Conservation (phyloP, 257 asterid species). For the Datura wrightii region DNA sequence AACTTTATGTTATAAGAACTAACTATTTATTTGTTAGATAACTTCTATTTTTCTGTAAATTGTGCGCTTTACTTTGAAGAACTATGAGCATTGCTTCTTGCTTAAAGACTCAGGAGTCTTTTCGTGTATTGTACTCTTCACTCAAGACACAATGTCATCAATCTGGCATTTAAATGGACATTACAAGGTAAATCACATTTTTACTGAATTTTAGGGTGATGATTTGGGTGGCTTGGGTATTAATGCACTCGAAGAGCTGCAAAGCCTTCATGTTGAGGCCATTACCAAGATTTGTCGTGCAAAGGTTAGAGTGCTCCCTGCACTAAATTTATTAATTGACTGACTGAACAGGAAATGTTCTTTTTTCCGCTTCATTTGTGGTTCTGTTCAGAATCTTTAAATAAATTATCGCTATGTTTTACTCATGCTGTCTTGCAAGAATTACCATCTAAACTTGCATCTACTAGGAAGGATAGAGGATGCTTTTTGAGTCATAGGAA, state of each 20-base stretch:
- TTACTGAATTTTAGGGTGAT: conserved; percentile 43
- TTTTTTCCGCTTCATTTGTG: background rate
- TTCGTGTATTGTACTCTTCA: background rate
- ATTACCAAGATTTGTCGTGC: conserved; percentile 53
- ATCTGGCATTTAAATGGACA: background rate
- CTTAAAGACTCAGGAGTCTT: conserved; percentile 10
- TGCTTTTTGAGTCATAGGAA: background rate
- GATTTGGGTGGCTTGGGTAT: conserved; percentile 44
- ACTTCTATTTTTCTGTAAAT: background rate
- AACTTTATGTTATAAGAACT: background rate
- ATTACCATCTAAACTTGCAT: background rate
- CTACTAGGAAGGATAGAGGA: background rate
- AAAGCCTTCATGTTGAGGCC: conserved; percentile 53
- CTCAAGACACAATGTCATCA: background rate
- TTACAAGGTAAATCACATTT: background rate
- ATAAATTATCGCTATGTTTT: background rate
- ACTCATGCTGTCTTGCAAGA: background rate
- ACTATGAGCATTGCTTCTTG: conserved; percentile 23
- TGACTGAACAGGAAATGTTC: background rate
- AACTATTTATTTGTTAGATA: background rate
- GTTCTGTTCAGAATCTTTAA: background rate
- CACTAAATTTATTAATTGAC: background rate
- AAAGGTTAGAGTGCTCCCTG: conserved; percentile 39
- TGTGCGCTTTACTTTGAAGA: conserved; percentile 5
- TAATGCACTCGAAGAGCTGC: conserved; percentile 47